phyloP scores from a whole-genome alignment of 1,139 yeast genomes.

The Candida anutae region DNA sequence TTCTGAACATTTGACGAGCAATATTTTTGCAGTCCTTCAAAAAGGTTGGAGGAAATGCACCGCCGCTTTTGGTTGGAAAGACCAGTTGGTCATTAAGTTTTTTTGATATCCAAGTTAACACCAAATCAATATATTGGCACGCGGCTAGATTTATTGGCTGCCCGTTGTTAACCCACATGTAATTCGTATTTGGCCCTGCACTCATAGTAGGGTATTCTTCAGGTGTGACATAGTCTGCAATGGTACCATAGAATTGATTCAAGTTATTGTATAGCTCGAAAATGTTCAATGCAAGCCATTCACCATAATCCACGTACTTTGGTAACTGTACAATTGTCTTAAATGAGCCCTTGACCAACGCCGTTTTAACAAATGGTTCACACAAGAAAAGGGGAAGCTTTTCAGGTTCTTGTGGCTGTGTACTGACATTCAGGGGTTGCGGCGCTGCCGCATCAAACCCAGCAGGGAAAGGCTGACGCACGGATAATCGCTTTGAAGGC shows the following conservation, averaged over 20 bases:
- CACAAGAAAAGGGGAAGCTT: constrained; percentile 63
- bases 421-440: constrained; percentile 5
- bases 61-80: constrained; percentile 91
- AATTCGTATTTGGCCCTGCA: constrained; percentile 90
- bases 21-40: constrained; percentile 79
- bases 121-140: constrained; percentile 84
- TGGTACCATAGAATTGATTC: constrained; percentile 80
- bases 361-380: constrained; percentile 91
- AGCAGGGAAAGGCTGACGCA: constrained; percentile 1
- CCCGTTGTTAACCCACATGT: constrained; percentile 79
- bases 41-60: constrained; percentile 86
- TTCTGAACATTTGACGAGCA: constrained; percentile 85
- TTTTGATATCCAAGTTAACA: constrained; percentile 81
- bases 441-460: constrained; percentile 1
- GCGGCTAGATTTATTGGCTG: constrained; percentile 88
- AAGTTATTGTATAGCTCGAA: constrained; percentile 84
- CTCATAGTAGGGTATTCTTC: constrained; percentile 90
- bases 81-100: constrained; percentile 83
- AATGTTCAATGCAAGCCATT: constrained; percentile 91
- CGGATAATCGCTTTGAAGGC: constrained; percentile 1
- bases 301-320: constrained; percentile 86
- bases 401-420: constrained; percentile 8
- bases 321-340: constrained; percentile 94
- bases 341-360: constrained; percentile 94
- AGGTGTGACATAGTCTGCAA: constrained; percentile 83